Evolutionary conservation across 371 early-diverging fungal species (phyloP).

Genomic region (Mycotypha africana): DNA sequence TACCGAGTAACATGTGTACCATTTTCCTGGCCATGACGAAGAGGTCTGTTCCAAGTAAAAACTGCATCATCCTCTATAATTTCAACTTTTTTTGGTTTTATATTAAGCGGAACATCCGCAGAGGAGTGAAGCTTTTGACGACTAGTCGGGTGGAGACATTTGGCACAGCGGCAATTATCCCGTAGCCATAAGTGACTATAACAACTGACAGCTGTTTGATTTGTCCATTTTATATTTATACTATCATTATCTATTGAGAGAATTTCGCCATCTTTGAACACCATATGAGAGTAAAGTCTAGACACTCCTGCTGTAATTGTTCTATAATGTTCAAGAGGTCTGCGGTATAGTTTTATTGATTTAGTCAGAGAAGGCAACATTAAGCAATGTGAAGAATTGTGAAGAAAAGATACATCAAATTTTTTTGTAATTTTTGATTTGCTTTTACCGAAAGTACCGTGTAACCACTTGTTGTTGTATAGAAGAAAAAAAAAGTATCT

Average conservation of each 20-base stretch:
- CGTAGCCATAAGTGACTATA: conserved; percentile 74
- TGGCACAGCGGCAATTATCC: conserved; percentile 76
- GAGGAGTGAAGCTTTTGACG: conserved; percentile 79
- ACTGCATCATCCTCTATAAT: conserved; percentile 25
- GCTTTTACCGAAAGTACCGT: too few relatives aligned
- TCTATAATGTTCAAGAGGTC: too few relatives aligned
- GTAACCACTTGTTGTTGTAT: too few relatives aligned
- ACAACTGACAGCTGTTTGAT: conserved; percentile 2
- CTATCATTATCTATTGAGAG: conserved; percentile 1
- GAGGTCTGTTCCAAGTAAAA: conserved; percentile 38
- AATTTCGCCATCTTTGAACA: too few relatives aligned
- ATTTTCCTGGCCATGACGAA: conserved; percentile 28
- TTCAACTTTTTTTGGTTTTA: conserved; percentile 26
- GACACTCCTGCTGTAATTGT: too few relatives aligned
- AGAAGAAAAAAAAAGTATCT: too few relatives aligned
- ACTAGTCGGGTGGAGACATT: conserved; percentile 69
- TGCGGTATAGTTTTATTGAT: too few relatives aligned
- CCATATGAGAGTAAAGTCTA: too few relatives aligned
- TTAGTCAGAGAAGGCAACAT: too few relatives aligned
- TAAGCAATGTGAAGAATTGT: too few relatives aligned
- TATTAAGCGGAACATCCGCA: conserved; percentile 63
- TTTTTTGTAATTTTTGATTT: too few relatives aligned
- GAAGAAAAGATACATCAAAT: too few relatives aligned
- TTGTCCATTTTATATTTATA: conserved; percentile 21
- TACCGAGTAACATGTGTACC: conserved; percentile 40